Evolutionary conservation across 164 flowering plant genomes (phyloP).

Genomic region (Nelumbo lutea): DNA sequence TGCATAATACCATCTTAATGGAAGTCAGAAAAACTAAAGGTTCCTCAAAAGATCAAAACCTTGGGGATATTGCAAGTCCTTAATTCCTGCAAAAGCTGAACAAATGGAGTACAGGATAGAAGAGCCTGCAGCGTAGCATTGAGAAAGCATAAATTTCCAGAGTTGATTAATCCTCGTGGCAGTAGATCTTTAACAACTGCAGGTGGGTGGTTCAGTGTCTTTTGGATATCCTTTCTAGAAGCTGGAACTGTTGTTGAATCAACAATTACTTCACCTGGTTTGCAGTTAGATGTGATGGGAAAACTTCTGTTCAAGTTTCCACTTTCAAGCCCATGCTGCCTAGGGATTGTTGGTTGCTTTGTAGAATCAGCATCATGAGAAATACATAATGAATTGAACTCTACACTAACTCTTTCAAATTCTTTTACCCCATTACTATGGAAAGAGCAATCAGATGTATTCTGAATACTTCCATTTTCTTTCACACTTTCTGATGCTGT

Average conservation of each 20-base stretch:
- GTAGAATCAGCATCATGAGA: slow-evolving; percentile 22
- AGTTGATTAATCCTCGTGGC: slow-evolving; percentile 84
- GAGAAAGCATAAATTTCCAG: slow-evolving; percentile 92
- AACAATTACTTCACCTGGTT: slow-evolving; percentile 15
- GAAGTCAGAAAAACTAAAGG: neutral
- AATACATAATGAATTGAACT: slow-evolving; percentile 10
- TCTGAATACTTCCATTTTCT: slow-evolving; percentile 39
- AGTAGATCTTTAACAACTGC: slow-evolving; percentile 25
- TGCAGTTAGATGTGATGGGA: slow-evolving; percentile 1
- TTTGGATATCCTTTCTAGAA: slow-evolving; percentile 21
- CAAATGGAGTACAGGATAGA: slow-evolving; percentile 83
- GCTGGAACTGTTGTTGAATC: slow-evolving; percentile 13
- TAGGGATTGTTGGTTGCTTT: slow-evolving; percentile 18
- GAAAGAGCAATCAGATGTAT: slow-evolving; percentile 13
- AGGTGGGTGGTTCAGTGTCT: slow-evolving; percentile 22
- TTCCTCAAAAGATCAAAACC: slow-evolving; percentile 34
- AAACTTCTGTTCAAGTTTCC: slow-evolving; percentile 15
- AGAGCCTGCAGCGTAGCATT: slow-evolving; percentile 96
- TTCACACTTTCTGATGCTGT: slow-evolving; percentile 10
- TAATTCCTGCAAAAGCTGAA: slow-evolving; percentile 67
- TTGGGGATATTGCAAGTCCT: slow-evolving; percentile 52
- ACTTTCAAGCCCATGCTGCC: slow-evolving; percentile 18
- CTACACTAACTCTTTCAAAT: slow-evolving; percentile 12
- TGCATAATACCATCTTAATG: neutral
- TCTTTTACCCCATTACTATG: slow-evolving; percentile 26